These are phyloP conservation scores for Fallopia convolvulus DNA, from an alignment of 148 eudicot species.

Conservation along the genomic window DNA sequence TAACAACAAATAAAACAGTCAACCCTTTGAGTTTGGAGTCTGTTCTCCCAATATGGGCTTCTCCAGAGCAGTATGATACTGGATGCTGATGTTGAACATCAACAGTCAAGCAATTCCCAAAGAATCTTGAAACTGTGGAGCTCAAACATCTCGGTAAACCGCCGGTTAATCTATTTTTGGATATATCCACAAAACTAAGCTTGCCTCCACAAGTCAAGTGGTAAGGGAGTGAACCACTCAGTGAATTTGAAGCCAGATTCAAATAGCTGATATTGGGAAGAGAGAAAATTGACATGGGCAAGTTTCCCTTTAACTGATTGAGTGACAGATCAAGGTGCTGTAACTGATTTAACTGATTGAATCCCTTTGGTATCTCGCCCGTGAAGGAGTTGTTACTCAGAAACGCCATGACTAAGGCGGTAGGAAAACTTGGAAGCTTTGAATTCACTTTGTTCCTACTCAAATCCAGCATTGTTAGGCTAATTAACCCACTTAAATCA, in stretches of 20 bases:
- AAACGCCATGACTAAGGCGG: conserved; percentile 33
- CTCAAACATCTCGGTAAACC: conserved; percentile 49
- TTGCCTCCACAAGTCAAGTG: conserved; percentile 45
- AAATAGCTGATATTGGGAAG: conserved; percentile 47
- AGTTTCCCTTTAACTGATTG: conserved; percentile 41
- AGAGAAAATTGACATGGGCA: conserved; percentile 38
- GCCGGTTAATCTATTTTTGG: conserved; percentile 50
- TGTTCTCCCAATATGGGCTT: conserved; percentile 20
- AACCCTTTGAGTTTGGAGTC: conserved; percentile 23
- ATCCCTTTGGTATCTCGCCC: conserved; percentile 33
- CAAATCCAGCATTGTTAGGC: conserved; percentile 39
- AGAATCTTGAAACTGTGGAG: conserved; percentile 25
- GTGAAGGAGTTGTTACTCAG: conserved; percentile 47
- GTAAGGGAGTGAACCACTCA: conserved; percentile 53
- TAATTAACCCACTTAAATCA: conserved; percentile 38
- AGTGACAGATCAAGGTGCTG: conserved; percentile 60
- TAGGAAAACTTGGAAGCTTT: conserved; percentile 41
- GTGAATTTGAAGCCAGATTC: conserved; percentile 54
- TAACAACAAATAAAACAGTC: conserved; percentile 22
- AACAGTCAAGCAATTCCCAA: conserved; percentile 50
- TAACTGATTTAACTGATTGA: conserved; percentile 27
- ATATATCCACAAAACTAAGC: conserved; percentile 48
- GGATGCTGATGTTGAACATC: conserved; percentile 47
- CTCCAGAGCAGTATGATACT: conserved; percentile 29
- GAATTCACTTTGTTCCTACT: conserved; percentile 41